Conservation (phyloP, 2,329 filamentous ascomycete genomes). For the Graphium sp. region DNA sequence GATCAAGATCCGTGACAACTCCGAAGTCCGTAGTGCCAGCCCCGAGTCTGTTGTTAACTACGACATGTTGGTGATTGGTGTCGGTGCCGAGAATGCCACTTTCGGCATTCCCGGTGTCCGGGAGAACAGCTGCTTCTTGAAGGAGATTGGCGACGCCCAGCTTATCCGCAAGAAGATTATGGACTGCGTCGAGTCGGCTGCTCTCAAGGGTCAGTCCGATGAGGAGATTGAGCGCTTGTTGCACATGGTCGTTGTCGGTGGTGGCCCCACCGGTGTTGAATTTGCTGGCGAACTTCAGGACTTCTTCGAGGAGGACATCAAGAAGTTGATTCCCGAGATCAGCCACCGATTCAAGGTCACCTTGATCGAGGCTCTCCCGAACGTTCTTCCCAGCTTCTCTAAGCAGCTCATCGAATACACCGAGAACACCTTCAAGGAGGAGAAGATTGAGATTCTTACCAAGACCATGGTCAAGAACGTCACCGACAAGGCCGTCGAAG, state of each 20-base stretch:
- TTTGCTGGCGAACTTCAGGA: conserved; percentile 97
- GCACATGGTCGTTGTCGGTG: conserved; percentile 93
- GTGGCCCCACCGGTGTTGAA: conserved; percentile 92
- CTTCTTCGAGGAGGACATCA: conserved; percentile 96
- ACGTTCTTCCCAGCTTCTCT: conserved; percentile 94
- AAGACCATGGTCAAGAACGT: conserved; percentile 99
- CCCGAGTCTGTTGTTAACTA: conserved; percentile 82
- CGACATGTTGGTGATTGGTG: conserved; percentile 94
- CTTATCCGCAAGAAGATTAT: conserved; percentile 96
- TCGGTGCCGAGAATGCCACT: conserved; percentile 95
- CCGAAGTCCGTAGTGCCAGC: conserved; percentile 73
- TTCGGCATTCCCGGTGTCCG: conserved; percentile 93
- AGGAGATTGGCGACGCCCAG: conserved; percentile 94
- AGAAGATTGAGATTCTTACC: conserved; percentile 91
- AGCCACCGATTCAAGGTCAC: conserved; percentile 92
- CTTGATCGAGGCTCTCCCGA: conserved; percentile 90
- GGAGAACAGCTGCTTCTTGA: conserved; percentile 94
- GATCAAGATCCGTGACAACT: conserved; percentile 80
- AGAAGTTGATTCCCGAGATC: conserved; percentile 95
- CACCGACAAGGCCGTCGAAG: conserved; percentile 82
- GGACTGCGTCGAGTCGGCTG: conserved; percentile 97
- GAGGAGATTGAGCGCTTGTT: conserved; percentile 87
- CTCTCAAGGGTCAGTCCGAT: conserved; percentile 84
- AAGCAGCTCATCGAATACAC: conserved; percentile 99
- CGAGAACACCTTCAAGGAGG: conserved; percentile 96